Conservation (phyloP, 805 yeast species). For the Lipomyces sp. region DNA sequence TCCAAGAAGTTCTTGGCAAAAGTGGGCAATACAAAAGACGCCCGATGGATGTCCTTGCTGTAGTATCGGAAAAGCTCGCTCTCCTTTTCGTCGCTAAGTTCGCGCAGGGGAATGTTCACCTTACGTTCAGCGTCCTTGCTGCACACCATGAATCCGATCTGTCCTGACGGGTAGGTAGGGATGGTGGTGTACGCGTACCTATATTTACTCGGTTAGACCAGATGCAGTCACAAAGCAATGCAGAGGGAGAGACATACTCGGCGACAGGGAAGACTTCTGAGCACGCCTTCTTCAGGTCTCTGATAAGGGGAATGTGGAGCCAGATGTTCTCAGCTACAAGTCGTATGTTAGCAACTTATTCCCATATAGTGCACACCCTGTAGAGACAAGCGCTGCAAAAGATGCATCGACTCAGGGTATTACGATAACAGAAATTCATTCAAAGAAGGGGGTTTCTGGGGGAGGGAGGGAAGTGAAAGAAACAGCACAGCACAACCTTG, state of each 20-base stretch:
- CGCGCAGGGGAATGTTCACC: conserved; percentile 67
- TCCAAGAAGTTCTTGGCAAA: conserved; percentile 67
- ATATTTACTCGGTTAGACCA: not conserved
- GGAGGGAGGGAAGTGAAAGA: conserved; percentile 8
- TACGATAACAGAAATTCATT: not conserved
- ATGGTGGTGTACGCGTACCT: conserved; percentile 81
- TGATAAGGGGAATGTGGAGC: conserved; percentile 82
- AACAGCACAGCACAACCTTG: conserved; percentile 52
- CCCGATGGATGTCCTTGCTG: conserved; percentile 76
- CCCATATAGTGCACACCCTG: not conserved
- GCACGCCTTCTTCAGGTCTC: conserved; percentile 79
- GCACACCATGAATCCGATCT: conserved; percentile 97
- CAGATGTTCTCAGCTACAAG: conserved; percentile 74
- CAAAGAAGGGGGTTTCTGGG: not conserved
- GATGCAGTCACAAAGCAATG: too few relatives aligned
- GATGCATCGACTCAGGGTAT: not conserved
- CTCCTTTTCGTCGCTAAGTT: conserved; percentile 60
- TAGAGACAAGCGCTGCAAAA: not conserved
- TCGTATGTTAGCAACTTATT: not conserved
- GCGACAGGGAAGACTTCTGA: conserved; percentile 83
- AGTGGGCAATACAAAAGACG: conserved; percentile 87
- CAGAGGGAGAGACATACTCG: conserved; percentile 45
- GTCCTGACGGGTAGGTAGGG: conserved; percentile 97
- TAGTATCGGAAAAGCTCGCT: conserved; percentile 70
- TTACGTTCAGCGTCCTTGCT: conserved; percentile 65